Base-by-base conservation (phyloP, 169 alveolate species). In the Besnoitia besnoiti region DNA sequence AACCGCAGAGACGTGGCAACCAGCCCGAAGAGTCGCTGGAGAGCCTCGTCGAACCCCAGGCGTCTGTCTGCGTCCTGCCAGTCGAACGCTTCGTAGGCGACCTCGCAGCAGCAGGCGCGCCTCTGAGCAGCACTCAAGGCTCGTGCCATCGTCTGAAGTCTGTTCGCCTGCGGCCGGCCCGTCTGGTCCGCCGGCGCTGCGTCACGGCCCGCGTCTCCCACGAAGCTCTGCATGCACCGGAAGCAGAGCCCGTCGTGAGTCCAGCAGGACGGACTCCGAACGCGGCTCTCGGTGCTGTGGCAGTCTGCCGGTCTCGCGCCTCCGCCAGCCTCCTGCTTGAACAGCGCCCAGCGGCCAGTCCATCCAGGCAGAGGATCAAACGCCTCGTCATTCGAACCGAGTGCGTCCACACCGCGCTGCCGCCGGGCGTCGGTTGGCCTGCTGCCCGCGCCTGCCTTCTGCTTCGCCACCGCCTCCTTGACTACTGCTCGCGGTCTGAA, bases 1-100 rank as follows among this genome's bases (percentile, higher is more conserved):
- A 75, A 85, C 89, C 76, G 84, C 44, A 90, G 89, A 44, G 82
- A 73, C 89, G 35, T 42, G 46, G 90, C 55, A 67, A 55, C 79
- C 21, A 90, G 44, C 47, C n/a, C 84, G 14, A 59, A 85, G 73
- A 90, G 59, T 46, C 82, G 89, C 12, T 77, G 89, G 24, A 90
- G 75, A 10, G 89, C 93, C 33, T 85, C 47, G 44, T 90, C 93
- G 35, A 90, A 90, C 33, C 93, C 93, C 14, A 76, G 82, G 33
- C 77, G 19, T 21, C 76, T 76, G 93, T 73, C 67, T 24, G 89
- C 77, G 42, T 47, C 90, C 33, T 90, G 93, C 93, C 93, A 90
- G 37, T 90, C 93, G 82, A 90, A 51, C 30, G 46, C 82, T 33
- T 90, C 51, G 89, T 90, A 90, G 10, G 27, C 35, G 12, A 90